Percentiles rank a stretch among this genome's conserved stretches.
Conservation (phyloP, 106 monocot genomes). For the Dioscorea zingiberensis region DNA sequence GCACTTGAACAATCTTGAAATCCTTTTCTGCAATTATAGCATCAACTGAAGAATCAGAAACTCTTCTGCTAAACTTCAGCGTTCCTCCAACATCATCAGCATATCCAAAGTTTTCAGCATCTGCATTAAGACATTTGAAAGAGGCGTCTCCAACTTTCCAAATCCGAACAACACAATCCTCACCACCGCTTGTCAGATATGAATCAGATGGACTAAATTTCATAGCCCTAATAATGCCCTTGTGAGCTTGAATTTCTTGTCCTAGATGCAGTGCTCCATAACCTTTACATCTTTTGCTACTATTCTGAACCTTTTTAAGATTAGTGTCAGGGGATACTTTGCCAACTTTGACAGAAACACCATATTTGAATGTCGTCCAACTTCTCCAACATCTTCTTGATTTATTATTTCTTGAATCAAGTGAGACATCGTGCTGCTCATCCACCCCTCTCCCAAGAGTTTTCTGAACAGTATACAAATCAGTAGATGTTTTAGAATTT, state of each 20-base stretch:
- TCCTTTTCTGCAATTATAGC: slow-evolving; percentile 53
- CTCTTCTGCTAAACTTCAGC: slow-evolving; percentile 12
- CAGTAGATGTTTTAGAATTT: too few relatives aligned
- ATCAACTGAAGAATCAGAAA: slow-evolving; percentile 44
- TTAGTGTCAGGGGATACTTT: slow-evolving; percentile 6
- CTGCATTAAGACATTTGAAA: slow-evolving; percentile 52
- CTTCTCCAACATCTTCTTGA: slow-evolving; percentile 43
- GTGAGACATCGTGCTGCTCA: slow-evolving; percentile 4
- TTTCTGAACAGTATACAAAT: too few relatives aligned
- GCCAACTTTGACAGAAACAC: slow-evolving; percentile 15
- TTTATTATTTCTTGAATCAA: slow-evolving; percentile 16
- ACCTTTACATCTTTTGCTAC: slow-evolving; percentile 57
- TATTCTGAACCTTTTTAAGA: slow-evolving; percentile 42
- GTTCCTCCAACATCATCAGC: slow-evolving; percentile 22
- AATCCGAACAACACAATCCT: slow-evolving; percentile 78
- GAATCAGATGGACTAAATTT: slow-evolving; percentile 79
- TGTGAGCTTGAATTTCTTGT: slow-evolving; percentile 73
- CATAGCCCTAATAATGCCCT: slow-evolving; percentile 67
- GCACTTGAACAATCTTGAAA: slow-evolving; percentile 52
- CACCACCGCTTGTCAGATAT: slow-evolving; percentile 78
- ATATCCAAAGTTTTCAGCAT: too few relatives aligned
- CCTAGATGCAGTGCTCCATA: slow-evolving; percentile 63
- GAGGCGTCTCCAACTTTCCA: slow-evolving; percentile 60
- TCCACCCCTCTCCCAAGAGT: too few relatives aligned
- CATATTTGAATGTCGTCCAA: slow-evolving; percentile 19